phyloP scores from a whole-genome alignment of 805 yeast genomes.

The Debaryomyces tyrocola region DNA sequence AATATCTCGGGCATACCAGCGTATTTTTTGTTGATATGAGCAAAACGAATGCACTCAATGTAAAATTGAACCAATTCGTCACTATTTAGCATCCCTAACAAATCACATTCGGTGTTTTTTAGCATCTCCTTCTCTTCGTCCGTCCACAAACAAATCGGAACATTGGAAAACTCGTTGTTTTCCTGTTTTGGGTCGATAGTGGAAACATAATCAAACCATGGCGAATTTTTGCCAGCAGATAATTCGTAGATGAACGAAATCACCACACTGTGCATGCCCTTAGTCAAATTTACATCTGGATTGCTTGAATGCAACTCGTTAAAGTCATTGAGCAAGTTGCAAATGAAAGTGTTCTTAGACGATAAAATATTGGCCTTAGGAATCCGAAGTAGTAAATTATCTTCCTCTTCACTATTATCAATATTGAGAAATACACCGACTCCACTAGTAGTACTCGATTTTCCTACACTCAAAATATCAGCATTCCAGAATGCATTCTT shows the following conservation, averaged over 20 bases:
- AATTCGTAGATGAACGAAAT: conserved; percentile 73
- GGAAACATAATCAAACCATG: conserved; percentile 71
- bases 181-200: conserved; percentile 44
- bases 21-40: conserved; percentile 23
- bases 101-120: conserved; percentile 60
- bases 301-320: conserved; percentile 43
- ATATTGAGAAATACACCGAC: conserved; percentile 66
- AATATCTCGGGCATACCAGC: conserved; percentile 37
- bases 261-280: conserved; percentile 66
- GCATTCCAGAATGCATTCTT: conserved; percentile 55
- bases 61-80: conserved; percentile 42
- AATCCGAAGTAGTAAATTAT: conserved; percentile 49
- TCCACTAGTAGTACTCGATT: conserved; percentile 50
- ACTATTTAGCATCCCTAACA: conserved; percentile 57
- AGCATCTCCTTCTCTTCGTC: conserved; percentile 47
- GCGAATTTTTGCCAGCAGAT: conserved; percentile 59
- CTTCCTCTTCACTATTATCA: conserved; percentile 26
- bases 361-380: conserved; percentile 64
- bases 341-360: conserved; percentile 57
- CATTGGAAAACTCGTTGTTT: conserved; percentile 27
- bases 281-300: conserved; percentile 33
- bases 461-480: conserved; percentile 16
- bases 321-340: conserved; percentile 65
- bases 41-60: conserved; percentile 43
- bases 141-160: conserved; percentile 70